Percentiles rank a stretch among this genome's conserved stretches.
phyloP scores from a whole-genome alignment of 768 basidiomycete genomes.

The Boletus pseudopeckii region DNA sequence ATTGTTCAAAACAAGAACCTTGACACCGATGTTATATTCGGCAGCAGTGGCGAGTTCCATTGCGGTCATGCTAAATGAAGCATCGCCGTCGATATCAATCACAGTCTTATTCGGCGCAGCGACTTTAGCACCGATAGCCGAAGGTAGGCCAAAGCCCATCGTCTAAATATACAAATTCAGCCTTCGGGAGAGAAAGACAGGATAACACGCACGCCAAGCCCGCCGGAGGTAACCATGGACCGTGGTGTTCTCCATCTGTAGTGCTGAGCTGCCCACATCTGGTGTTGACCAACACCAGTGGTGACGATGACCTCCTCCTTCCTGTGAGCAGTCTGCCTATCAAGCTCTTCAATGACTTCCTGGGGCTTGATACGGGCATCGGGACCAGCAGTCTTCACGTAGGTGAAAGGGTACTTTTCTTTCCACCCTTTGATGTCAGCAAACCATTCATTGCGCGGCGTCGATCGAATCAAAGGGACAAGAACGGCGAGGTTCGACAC shows the following conservation, averaged over 20 bases:
- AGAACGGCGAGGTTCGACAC: constrained; percentile 75
- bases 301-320: constrained; percentile 87
- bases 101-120: constrained; percentile 92
- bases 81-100: constrained; percentile 96
- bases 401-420: constrained; percentile 85
- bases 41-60: constrained; percentile 97
- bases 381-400: constrained; percentile 50
- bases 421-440: constrained; percentile 83
- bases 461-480: constrained; percentile 69
- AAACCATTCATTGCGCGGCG: constrained; percentile 79
- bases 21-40: constrained; percentile 90
- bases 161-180: constrained; percentile 49
- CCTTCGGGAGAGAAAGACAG: not conserved
- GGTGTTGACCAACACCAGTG: constrained; percentile 98
- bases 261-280: constrained; percentile 99
- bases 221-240: constrained; percentile 90
- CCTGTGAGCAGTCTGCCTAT: constrained; percentile 68
- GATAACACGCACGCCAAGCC: constrained; percentile 71
- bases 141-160: constrained; percentile 96
- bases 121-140: constrained; percentile 96
- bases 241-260: constrained; percentile 88
- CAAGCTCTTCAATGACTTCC: constrained; percentile 91
- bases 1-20: constrained; percentile 90
- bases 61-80: constrained; percentile 98
- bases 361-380: constrained; percentile 89